phyloP scores from a whole-genome alignment of 306 rosid species.

The Arachis hypogaea region DNA sequence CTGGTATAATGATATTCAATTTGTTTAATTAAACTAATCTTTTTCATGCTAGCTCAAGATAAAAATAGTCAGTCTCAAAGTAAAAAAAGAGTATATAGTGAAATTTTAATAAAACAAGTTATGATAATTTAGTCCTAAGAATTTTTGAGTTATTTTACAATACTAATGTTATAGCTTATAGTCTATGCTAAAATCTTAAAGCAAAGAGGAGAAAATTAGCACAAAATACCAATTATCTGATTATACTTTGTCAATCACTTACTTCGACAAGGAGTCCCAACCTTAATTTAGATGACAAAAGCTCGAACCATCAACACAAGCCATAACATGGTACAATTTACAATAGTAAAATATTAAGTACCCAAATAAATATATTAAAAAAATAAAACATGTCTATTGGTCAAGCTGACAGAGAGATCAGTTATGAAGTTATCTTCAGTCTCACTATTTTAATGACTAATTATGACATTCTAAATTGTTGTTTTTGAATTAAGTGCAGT shows the following conservation, averaged over 20 bases:
- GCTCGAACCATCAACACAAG: conserved; percentile 41
- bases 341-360: conserved; percentile 7
- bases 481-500: conserved; percentile 98
- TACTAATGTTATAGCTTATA: neutral
- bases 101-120: neutral
- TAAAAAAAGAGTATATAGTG: neutral
- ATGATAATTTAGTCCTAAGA: neutral
- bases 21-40: neutral
- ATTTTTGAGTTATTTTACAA: conserved; percentile 16
- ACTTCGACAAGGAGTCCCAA: conserved; percentile 97
- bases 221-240: conserved; percentile 26
- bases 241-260: conserved; percentile 97
- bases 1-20: neutral
- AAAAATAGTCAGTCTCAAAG: neutral
- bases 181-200: no score
- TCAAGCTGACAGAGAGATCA: conserved; percentile 97
- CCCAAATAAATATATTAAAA: conserved; percentile 15
- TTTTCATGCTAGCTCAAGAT: neutral
- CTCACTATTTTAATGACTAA: conserved; percentile 97
- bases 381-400: conserved; percentile 87
- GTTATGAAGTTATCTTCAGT: conserved; percentile 98
- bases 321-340: conserved; percentile 21
- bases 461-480: conserved; percentile 99
- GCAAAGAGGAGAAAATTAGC: no score
- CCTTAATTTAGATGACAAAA: conserved; percentile 70